Evolutionary conservation across 2,329 filamentous ascomycete genomes (phyloP), one percentile per base, ranked within the genome.

Genomic region (Fusarium guadeloupense): DNA sequence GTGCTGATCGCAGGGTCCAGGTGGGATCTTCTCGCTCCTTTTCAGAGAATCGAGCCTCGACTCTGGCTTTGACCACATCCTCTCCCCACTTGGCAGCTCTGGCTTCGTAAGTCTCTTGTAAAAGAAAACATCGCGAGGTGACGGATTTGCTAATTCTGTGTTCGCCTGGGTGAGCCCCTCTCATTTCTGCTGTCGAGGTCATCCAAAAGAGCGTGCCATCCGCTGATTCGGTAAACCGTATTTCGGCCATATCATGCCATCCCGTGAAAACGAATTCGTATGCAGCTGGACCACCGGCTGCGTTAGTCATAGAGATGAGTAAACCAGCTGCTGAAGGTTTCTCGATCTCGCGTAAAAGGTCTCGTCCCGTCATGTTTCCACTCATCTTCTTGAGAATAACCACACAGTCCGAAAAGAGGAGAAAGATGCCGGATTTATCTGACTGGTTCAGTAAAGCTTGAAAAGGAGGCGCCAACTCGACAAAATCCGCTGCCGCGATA

Each of bases 31-130:
- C 92, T 54, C 93, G 86, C 77, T 97, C 92, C n/a, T 80, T 74
- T 72, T 97, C 93, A 1, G 90, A 80, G 69, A 96, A 97, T 10
- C 93, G 86, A 6, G 88, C 90, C 75, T 97, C 94, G 13, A 97
- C 87, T 62, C 89, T 87, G 9, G 93, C 93, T 76, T 94, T 96
- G 41, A 88, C 86, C 12, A 97, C 82, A 63, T 98, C 95, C 75
- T 98, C 94, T 23, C 87, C 87, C 76, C 92, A 88, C 58, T 89
- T 91, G 16, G 82, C 79, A 2, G 90, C 91, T 72, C 89, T 93
- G 21, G 88, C 88, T 71, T 96, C 91, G 68, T 94, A 94, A 8
- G 84, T 78, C 46, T 92, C 91, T 44, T 89, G 85, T 2, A 96
- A 82, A 34, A 89, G 76, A 70, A 96, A 90, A 58, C 87, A 89